Percentiles rank a stretch among this genome's conserved stretches.
Evolutionary conservation across 2,329 filamentous ascomycete species (phyloP).

Genomic region (Trichoderma sp.): DNA sequence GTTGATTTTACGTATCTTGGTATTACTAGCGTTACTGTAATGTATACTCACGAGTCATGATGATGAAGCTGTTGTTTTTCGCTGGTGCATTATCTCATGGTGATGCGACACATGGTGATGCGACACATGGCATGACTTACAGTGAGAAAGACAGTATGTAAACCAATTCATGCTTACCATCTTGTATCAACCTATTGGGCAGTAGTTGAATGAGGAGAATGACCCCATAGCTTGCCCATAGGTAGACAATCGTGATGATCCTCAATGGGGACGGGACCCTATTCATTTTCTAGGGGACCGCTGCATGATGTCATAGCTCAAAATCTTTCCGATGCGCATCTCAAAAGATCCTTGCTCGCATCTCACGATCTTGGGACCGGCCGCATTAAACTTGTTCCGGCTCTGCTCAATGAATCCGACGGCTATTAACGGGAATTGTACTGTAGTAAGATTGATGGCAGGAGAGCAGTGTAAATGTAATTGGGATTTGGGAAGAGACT

Average conservation of each 20-base stretch:
- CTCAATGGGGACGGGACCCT: background rate
- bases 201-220: background rate
- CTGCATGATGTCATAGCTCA: background rate
- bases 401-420: background rate
- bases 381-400: slow-evolving; percentile 16
- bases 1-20: too few relatives aligned
- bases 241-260: background rate
- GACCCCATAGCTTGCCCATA: background rate
- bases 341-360: background rate
- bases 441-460: background rate
- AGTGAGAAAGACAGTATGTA: too few relatives aligned
- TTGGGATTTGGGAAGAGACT: background rate
- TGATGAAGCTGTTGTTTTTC: background rate
- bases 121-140: background rate
- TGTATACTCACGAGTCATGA: background rate
- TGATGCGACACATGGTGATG: background rate
- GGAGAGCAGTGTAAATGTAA: background rate
- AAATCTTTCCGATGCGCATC: background rate
- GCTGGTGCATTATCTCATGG: background rate
- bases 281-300: background rate
- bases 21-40: background rate
- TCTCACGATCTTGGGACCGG: background rate
- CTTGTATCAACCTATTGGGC: too few relatives aligned
- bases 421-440: background rate
- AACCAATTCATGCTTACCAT: too few relatives aligned